Evolutionary conservation across 345 rosid species (phyloP), one percentile per base, ranked within the genome.

Genomic region (Psidium guajava): DNA sequence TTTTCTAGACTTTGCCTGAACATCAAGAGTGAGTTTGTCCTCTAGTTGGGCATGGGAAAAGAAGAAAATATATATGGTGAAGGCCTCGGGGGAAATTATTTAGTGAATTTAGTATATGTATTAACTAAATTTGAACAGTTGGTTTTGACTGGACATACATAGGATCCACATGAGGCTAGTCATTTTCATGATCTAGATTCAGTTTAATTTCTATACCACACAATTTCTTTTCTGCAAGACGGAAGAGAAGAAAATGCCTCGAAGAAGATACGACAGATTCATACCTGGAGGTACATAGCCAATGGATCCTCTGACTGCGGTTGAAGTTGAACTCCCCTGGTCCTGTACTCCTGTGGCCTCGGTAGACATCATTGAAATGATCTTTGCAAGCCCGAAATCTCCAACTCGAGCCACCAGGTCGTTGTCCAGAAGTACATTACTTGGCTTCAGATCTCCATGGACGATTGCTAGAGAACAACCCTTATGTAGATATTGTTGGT

Each of bases 101-200:
- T 22, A 55, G 58, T 7, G 58, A 55, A 55, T 25, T 55, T 55
- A 22, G 22, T 61, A 32, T 4, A 16, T 64, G 20, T 28, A 1
- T 28, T 64, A 15, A 64, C 3, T 15, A 1, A 64, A 64, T 6
- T 27, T 3, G 42, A 28, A 61, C 10, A 0, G 9, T 6, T 8
- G 11, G 74, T 15, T 61, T 28, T 28, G 42, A 61, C 21, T 3
- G 22, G 42, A 61, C 9, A 61, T 1, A 28, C 10, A 15, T 6
- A 40, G 11, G 21, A 28, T 28, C 5, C 11, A 28, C 22, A 0
- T 2, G 8, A 28, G 11, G 11, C 74, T 61, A 2, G 0, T 61
- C 42, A 61, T 61, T 61, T 15, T 61, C 22, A 28, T 15, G 21
- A 28, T 7, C 9, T 2, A 2, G 8, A 61, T 28, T 61, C 9